Percentiles rank a stretch among this genome's conserved stretches.
Conservation (phyloP, 1,139 yeast genomes). For the Scheffersomyces parashehatae region DNA sequence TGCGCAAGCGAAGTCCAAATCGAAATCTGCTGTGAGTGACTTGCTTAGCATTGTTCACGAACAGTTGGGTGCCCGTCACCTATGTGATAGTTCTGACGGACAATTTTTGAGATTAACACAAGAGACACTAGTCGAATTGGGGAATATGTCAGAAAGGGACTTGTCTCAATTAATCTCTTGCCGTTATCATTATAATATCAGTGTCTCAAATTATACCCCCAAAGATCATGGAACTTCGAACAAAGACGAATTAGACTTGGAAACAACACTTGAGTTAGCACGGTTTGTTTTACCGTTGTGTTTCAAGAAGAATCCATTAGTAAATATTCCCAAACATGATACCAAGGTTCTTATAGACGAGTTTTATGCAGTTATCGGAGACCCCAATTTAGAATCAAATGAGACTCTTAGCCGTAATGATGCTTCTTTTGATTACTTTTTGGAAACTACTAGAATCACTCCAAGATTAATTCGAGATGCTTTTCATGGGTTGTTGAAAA, state of each 20-base stretch:
- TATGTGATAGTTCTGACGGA: conserved; percentile 70
- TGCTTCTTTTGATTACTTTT: conserved; percentile 47
- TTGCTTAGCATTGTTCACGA: conserved; percentile 65
- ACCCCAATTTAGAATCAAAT: conserved; percentile 48
- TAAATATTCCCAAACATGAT: conserved; percentile 62
- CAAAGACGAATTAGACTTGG: conserved; percentile 30
- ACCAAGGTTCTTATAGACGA: conserved; percentile 71
- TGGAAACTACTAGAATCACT: conserved; percentile 51
- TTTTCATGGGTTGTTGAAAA: conserved; percentile 52
- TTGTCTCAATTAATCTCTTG: conserved; percentile 77
- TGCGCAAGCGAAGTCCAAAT: neutral
- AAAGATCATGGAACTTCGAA: conserved; percentile 64
- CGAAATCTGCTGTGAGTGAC: conserved; percentile 29
- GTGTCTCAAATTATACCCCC: conserved; percentile 61
- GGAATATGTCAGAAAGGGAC: conserved; percentile 50
- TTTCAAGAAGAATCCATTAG: conserved; percentile 60
- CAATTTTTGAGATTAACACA: conserved; percentile 62
- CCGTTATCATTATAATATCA: conserved; percentile 66
- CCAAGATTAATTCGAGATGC: conserved; percentile 53
- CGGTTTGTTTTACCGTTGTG: conserved; percentile 65
- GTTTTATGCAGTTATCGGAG: conserved; percentile 72
- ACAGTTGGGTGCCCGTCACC: conserved; percentile 65
- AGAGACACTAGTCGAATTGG: conserved; percentile 47
- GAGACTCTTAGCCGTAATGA: conserved; percentile 43
- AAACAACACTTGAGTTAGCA: conserved; percentile 58